A percentile compares a stretch with the other conserved stretches of the same genome.
These are phyloP conservation scores for Stylosanthes scabra DNA, from an alignment of 331 rosid species.

Conservation along the genomic window DNA sequence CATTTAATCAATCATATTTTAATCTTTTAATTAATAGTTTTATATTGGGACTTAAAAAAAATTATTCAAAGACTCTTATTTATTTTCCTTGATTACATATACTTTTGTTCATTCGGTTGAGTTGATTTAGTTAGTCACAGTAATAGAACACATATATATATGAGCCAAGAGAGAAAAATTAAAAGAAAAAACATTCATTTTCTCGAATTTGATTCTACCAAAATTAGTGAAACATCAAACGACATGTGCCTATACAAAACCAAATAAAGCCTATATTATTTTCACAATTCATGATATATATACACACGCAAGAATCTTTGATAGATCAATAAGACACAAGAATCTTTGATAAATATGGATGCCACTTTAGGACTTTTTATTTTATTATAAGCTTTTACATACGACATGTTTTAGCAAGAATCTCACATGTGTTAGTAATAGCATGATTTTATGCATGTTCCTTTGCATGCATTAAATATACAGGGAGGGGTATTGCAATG, in stretches of 20 bases:
- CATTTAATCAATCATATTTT: not conserved
- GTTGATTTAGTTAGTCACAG: no score
- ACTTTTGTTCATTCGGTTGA: no score
- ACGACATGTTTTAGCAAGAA: constrained; percentile 39
- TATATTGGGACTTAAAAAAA: no score
- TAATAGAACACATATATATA: no score
- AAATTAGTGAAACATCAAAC: constrained; percentile 34
- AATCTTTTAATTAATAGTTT: no score
- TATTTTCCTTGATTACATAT: no score
- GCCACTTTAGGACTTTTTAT: constrained; percentile 13
- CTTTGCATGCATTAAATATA: no score
- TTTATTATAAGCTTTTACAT: constrained; percentile 15
- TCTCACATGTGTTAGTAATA: constrained; percentile 41
- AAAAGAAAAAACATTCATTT: not conserved
- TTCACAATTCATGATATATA: constrained; percentile 31
- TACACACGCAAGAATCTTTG: constrained; percentile 21
- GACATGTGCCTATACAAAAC: constrained; percentile 19
- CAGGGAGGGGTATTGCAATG: constrained; percentile 5
- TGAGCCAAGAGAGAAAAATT: no score
- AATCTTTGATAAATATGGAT: constrained; percentile 43
- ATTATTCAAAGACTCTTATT: no score
- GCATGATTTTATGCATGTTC: constrained; percentile 35
- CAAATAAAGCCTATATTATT: constrained; percentile 28
- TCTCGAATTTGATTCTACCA: constrained; percentile 39
- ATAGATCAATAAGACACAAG: constrained; percentile 20